A percentile compares a stretch with the other conserved stretches of the same genome.
Conservation (phyloP, 176 grass and related monocot species). For the Calamus simplicifolius region DNA sequence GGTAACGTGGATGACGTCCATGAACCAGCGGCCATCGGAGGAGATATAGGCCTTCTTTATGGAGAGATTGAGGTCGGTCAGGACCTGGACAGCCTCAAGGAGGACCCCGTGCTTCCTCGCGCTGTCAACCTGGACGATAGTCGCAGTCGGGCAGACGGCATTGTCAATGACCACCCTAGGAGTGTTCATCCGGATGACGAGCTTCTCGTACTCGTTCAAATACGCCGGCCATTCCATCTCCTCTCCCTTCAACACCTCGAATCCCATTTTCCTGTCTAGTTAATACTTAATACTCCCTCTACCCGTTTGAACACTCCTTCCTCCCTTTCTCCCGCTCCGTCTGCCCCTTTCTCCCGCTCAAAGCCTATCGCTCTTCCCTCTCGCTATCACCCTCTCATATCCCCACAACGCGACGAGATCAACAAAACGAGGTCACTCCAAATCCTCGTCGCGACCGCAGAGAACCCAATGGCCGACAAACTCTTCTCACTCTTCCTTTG, state of each 20-base stretch:
- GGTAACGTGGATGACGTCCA: slow-evolving; percentile 98
- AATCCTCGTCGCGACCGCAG: too few species aligned
- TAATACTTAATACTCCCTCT: not conserved
- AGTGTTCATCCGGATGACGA: slow-evolving; percentile 79
- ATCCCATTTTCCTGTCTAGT: not conserved
- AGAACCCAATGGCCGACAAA: too few species aligned
- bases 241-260: not conserved
- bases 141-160: slow-evolving; percentile 65
- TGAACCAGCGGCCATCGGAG: slow-evolving; percentile 94
- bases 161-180: slow-evolving; percentile 91
- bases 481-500: too few species aligned
- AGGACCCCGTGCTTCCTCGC: slow-evolving; percentile 61
- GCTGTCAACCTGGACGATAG: slow-evolving; percentile 79
- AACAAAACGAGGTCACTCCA: too few species aligned
- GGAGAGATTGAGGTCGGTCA: slow-evolving; percentile 74
- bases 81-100: slow-evolving; percentile 84
- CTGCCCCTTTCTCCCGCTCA: too few species aligned
- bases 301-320: not conserved
- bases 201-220: slow-evolving; percentile 96
- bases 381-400: too few species aligned
- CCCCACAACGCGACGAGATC: too few species aligned
- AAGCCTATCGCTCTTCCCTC: too few species aligned
- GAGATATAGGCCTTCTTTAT: slow-evolving; percentile 95
- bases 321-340: not conserved
- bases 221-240: slow-evolving; percentile 62